A percentile compares a stretch with the other conserved stretches of the same genome.
Conservation (phyloP, 2,329 filamentous ascomycete genomes). For the Aspergillus sp. region DNA sequence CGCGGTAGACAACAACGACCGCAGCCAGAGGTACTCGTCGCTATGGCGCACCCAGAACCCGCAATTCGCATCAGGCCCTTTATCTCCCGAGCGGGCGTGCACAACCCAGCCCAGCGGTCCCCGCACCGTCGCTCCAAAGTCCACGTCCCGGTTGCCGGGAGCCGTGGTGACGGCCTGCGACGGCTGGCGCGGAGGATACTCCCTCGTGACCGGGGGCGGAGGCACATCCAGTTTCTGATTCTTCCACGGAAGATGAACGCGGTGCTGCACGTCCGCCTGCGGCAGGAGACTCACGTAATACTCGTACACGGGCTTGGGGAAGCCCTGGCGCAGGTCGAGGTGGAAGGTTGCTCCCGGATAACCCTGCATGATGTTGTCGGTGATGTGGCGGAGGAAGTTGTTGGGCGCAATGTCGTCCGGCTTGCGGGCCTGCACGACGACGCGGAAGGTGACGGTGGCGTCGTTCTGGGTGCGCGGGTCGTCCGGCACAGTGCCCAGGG, state of each 20-base stretch:
- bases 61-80: slow-evolving; percentile 45
- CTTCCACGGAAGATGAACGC: slow-evolving; percentile 25
- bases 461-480: slow-evolving; percentile 42
- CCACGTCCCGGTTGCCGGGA: slow-evolving; percentile 3
- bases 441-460: slow-evolving; percentile 40
- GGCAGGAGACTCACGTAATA: slow-evolving; percentile 29
- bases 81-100: slow-evolving; percentile 42
- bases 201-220: slow-evolving; percentile 14
- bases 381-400: slow-evolving; percentile 35
- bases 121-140: slow-evolving; percentile 22
- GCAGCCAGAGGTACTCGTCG: slow-evolving; percentile 46
- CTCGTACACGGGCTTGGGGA: slow-evolving; percentile 35
- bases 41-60: slow-evolving; percentile 44
- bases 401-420: slow-evolving; percentile 32
- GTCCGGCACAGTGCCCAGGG: slow-evolving; percentile 26
- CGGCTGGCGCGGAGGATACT: slow-evolving; percentile 15
- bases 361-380: slow-evolving; percentile 40
- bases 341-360: slow-evolving; percentile 39
- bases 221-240: slow-evolving; percentile 16
- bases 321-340: slow-evolving; percentile 31
- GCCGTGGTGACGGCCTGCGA: slow-evolving; percentile 13
- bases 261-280: slow-evolving; percentile 23
- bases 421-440: slow-evolving; percentile 46
- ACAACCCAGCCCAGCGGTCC: slow-evolving; percentile 33
- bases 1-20: slow-evolving; percentile 20